Percentiles rank a stretch among this genome's conserved stretches.
Evolutionary conservation across 495 filamentous ascomycete species (phyloP).

Genomic region (Sporormia fimetaria): DNA sequence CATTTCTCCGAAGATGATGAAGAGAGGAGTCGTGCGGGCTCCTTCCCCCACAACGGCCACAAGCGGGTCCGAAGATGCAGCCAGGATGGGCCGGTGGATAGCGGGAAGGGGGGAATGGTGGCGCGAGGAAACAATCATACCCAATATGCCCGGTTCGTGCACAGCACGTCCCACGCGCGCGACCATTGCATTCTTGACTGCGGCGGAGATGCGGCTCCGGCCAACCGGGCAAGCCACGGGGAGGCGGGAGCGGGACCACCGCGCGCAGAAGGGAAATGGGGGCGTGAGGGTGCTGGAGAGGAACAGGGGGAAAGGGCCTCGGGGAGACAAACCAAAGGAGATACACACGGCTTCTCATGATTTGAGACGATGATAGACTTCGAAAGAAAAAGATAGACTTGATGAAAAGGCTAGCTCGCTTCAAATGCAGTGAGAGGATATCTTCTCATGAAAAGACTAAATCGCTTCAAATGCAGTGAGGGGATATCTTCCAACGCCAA

Average conservation of each 20-base stretch:
- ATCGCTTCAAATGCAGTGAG: constrained; percentile 23
- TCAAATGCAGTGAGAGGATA: constrained; percentile 24
- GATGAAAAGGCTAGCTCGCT: constrained; percentile 13
- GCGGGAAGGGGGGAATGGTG: constrained; percentile 7
- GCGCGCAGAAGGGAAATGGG: constrained; percentile 13
- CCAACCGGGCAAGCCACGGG: constrained; percentile 31
- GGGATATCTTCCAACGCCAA: constrained; percentile 27
- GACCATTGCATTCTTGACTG: constrained; percentile 22
- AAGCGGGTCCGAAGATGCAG: constrained; percentile 24
- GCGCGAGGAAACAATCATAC: constrained; percentile 33
- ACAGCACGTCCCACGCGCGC: neutral
- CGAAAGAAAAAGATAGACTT: neutral
- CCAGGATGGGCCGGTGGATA: constrained; percentile 13
- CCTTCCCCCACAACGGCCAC: constrained; percentile 18
- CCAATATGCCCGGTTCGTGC: constrained; percentile 32
- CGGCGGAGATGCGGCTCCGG: constrained; percentile 8
- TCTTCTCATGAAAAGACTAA: constrained; percentile 13
- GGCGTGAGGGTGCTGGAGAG: constrained; percentile 14
- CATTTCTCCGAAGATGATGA: constrained; percentile 2
- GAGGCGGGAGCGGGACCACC: constrained; percentile 10
- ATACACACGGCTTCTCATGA: constrained; percentile 20
- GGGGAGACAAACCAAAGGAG: constrained; percentile 25
- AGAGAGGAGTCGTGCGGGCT: constrained; percentile 1
- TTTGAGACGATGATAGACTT: constrained; percentile 4
- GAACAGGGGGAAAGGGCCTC: constrained; percentile 29